Conservation (phyloP, 495 filamentous ascomycete species). For the Amphirosellinia nigrospora region DNA sequence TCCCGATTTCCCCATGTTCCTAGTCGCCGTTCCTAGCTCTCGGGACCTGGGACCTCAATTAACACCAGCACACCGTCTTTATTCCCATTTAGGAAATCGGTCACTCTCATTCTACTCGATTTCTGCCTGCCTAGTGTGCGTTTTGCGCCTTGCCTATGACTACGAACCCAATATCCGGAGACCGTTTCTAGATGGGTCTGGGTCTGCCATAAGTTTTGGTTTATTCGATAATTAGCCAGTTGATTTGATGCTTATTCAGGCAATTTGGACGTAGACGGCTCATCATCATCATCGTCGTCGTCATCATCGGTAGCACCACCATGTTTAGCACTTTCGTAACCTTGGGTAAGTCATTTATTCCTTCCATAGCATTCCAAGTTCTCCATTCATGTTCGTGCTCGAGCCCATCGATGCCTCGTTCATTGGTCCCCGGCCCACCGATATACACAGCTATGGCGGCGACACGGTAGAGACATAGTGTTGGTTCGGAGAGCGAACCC, state of each 20-base stretch:
- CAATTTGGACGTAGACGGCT: conserved; percentile 8
- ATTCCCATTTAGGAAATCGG: conserved; percentile 21
- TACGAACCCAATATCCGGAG: neutral
- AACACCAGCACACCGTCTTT: neutral
- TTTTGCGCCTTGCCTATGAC: neutral
- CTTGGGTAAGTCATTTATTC: conserved; percentile 41
- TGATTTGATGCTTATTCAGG: neutral
- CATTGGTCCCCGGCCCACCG: conserved; percentile 19
- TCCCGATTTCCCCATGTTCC: conserved; percentile 1
- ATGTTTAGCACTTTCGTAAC: conserved; percentile 46
- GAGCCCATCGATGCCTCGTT: neutral
- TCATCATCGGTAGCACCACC: neutral
- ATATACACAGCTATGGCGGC: conserved; percentile 9
- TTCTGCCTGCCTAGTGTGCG: neutral
- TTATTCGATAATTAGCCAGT: neutral
- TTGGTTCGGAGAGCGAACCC: conserved; percentile 15
- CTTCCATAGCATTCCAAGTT: neutral
- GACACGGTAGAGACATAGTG: neutral
- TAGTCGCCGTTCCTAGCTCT: conserved; percentile 14
- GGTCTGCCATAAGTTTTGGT: neutral
- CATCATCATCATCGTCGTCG: neutral
- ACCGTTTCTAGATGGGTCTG: conserved; percentile 9
- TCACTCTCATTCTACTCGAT: neutral
- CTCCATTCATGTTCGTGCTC: neutral
- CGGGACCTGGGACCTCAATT: conserved; percentile 20